Evolutionary conservation across 345 rosid species (phyloP).

Genomic region (Conringia planisiliqua): DNA sequence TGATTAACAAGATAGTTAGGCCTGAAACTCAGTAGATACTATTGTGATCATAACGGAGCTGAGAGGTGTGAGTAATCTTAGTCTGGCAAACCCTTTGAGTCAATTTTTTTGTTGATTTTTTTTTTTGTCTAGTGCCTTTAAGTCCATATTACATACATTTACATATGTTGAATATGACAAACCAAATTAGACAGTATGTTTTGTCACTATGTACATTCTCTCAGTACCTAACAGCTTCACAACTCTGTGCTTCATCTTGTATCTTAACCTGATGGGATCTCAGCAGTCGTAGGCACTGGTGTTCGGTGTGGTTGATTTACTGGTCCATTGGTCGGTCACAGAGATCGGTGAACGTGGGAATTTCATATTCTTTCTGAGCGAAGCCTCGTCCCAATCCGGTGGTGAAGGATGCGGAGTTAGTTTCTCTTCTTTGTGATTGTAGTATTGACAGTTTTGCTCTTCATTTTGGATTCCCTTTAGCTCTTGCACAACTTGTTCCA

Average conservation of each 20-base stretch:
- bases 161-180: background rate
- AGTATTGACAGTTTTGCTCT: slow-evolving; percentile 21
- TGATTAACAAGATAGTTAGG: background rate
- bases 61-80: background rate
- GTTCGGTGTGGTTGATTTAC: slow-evolving; percentile 41
- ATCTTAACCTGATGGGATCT: slow-evolving; percentile 1
- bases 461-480: slow-evolving; percentile 36
- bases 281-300: slow-evolving; percentile 29
- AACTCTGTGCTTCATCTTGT: background rate
- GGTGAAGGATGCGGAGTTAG: slow-evolving; percentile 39
- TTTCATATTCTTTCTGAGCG: slow-evolving; percentile 33
- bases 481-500: slow-evolving; percentile 49
- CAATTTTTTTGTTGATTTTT: background rate
- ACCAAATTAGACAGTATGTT: slow-evolving; percentile 11
- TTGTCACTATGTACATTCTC: slow-evolving; percentile 24
- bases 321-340: slow-evolving; percentile 52
- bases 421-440: slow-evolving; percentile 2
- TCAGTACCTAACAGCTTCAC: slow-evolving; percentile 9
- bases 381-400: slow-evolving; percentile 34
- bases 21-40: background rate
- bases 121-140: background rate
- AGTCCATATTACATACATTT: slow-evolving; percentile 7
- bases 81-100: slow-evolving; percentile 9
- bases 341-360: slow-evolving; percentile 52
- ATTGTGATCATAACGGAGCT: background rate